Percentiles rank a stretch among this genome's conserved stretches.
These are phyloP conservation scores for Paramarasmius palmivorus DNA, from an alignment of 1,284 basidiomycete genomes.

Conservation along the genomic window DNA sequence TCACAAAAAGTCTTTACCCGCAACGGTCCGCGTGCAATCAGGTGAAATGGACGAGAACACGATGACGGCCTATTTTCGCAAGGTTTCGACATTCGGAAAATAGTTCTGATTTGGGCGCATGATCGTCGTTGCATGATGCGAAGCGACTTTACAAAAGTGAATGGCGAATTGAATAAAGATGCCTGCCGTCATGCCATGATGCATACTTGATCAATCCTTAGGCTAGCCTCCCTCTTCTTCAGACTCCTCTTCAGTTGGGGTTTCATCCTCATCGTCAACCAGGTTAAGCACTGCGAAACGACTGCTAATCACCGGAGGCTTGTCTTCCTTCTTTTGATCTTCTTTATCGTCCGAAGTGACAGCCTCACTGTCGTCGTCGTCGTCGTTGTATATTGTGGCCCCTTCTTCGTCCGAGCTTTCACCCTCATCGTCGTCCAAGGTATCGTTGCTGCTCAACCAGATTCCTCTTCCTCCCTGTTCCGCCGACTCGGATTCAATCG, in stretches of 20 bases:
- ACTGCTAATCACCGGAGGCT: not conserved
- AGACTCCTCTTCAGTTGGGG: not conserved
- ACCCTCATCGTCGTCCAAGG: slow-evolving; percentile 34
- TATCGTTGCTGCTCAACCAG: slow-evolving; percentile 27
- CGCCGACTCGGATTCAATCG: slow-evolving; percentile 22
- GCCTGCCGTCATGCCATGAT: too few species aligned
- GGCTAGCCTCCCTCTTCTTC: too few species aligned
- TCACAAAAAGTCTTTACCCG: too few species aligned
- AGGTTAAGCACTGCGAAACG: slow-evolving; percentile 18
- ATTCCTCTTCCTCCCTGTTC: slow-evolving; percentile 61
- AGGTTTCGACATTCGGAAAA: too few species aligned
- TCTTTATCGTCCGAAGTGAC: slow-evolving; percentile 10
- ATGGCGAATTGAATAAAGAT: not conserved
- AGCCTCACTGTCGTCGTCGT: slow-evolving; percentile 28
- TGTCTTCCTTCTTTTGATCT: slow-evolving; percentile 22
- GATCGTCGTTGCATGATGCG: too few species aligned
- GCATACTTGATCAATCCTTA: too few species aligned
- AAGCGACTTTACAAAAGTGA: too few species aligned
- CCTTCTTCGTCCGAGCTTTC: slow-evolving; percentile 24
- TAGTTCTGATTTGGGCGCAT: too few species aligned
- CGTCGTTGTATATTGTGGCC: slow-evolving; percentile 25
- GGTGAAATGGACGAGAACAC: too few species aligned
- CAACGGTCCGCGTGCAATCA: too few species aligned
- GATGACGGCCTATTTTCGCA: too few species aligned
- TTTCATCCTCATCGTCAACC: slow-evolving; percentile 25